These are phyloP conservation scores for Corrigiola litoralis DNA, from an alignment of 179 eudicot genomes.

Conservation along the genomic window DNA sequence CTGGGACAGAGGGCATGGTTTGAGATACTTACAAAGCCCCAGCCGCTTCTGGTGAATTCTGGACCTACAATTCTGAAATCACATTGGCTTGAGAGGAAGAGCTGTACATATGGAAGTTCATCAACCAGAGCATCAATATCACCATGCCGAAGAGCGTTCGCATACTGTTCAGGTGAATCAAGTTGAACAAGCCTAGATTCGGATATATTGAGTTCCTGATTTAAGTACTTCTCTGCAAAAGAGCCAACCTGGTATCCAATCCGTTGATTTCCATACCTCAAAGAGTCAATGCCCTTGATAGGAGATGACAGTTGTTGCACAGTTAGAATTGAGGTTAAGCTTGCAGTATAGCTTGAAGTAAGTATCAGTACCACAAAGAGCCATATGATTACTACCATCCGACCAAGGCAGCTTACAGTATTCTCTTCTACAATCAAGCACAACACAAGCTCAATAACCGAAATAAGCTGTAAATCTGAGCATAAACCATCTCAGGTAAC, in stretches of 20 bases:
- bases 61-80: slow-evolving; percentile 39
- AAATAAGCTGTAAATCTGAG: background rate
- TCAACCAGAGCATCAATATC: slow-evolving; percentile 44
- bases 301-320: slow-evolving; percentile 49
- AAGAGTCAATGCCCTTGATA: slow-evolving; percentile 41
- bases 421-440: slow-evolving; percentile 32
- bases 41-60: slow-evolving; percentile 54
- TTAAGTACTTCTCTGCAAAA: slow-evolving; percentile 36
- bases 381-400: slow-evolving; percentile 47
- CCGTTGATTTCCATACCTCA: slow-evolving; percentile 21
- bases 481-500: slow-evolving; percentile 7
- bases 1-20: background rate
- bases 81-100: slow-evolving; percentile 44
- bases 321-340: slow-evolving; percentile 49
- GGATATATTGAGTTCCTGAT: slow-evolving; percentile 38
- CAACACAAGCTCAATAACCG: background rate
- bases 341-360: slow-evolving; percentile 52
- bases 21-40: slow-evolving; percentile 47
- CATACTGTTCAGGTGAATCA: slow-evolving; percentile 40
- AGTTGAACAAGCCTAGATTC: slow-evolving; percentile 40
- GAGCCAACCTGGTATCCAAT: slow-evolving; percentile 51
- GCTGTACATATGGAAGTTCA: slow-evolving; percentile 41
- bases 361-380: slow-evolving; percentile 51
- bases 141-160: slow-evolving; percentile 35
- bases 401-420: slow-evolving; percentile 35